Evolutionary conservation across 495 filamentous ascomycete genomes (phyloP).

Genomic region (Podospora anserina): DNA sequence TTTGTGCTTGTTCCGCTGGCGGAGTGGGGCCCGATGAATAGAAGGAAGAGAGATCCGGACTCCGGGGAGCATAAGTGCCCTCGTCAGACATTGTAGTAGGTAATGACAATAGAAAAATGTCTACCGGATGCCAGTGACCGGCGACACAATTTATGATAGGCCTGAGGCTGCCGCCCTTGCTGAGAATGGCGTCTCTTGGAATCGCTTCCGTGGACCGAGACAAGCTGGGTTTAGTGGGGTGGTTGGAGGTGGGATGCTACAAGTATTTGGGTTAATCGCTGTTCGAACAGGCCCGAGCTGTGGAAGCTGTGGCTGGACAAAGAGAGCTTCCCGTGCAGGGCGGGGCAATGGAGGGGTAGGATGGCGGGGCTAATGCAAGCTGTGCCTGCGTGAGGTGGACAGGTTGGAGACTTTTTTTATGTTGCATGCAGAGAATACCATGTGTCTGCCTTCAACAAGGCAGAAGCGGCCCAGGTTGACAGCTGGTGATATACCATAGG

Average conservation of each 20-base stretch:
- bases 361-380: slow-evolving; percentile 2
- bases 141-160: slow-evolving; percentile 5
- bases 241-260: slow-evolving; percentile 22
- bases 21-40: slow-evolving; percentile 38
- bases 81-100: slow-evolving; percentile 39
- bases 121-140: background rate
- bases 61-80: slow-evolving; percentile 52
- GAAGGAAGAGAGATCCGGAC: slow-evolving; percentile 54
- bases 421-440: background rate
- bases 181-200: background rate
- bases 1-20: slow-evolving; percentile 25
- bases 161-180: background rate
- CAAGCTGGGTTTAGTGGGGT: slow-evolving; percentile 15
- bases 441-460: background rate
- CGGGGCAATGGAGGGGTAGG: slow-evolving; percentile 21
- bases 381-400: background rate
- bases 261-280: slow-evolving; percentile 15
- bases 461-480: background rate
- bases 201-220: slow-evolving; percentile 7
- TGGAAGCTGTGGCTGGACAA: slow-evolving; percentile 12
- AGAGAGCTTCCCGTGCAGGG: slow-evolving; percentile 2
- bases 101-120: slow-evolving; percentile 24
- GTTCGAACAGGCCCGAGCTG: background rate
- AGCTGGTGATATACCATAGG: background rate
- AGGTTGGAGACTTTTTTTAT: background rate